A percentile compares a stretch with the other conserved stretches of the same genome.
Evolutionary conservation across 495 filamentous ascomycete species (phyloP).

Genomic region (Aspergillus ostianus): DNA sequence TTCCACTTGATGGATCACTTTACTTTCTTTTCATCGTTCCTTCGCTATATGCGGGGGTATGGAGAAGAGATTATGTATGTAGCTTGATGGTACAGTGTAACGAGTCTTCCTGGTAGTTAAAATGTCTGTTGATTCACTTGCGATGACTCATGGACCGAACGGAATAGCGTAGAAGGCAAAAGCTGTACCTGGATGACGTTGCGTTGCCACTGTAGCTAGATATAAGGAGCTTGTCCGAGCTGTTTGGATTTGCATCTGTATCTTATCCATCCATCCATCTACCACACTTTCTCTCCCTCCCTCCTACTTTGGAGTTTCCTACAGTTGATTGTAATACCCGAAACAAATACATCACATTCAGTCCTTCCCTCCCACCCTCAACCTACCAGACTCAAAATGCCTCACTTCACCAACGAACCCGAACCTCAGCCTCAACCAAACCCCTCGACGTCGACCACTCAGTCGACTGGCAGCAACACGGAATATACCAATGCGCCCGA

Average conservation of each 20-base stretch:
- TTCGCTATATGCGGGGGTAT: conserved; percentile 43
- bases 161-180: neutral
- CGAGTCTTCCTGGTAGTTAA: neutral
- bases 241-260: no score
- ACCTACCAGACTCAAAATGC: neutral
- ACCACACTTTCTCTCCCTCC: no score
- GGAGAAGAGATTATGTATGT: conserved; percentile 44
- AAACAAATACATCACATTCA: neutral
- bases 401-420: neutral
- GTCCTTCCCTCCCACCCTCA: neutral
- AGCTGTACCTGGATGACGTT: conserved; percentile 6
- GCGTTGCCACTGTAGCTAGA: conserved; percentile 2
- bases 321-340: no score
- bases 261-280: no score
- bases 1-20: conserved; percentile 28
- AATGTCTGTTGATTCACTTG: no score
- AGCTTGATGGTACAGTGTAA: no score
- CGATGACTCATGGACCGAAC: no score
- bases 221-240: neutral
- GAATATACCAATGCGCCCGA: neutral
- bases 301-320: no score
- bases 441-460: neutral
- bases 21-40: conserved; percentile 54
- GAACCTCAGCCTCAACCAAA: neutral
- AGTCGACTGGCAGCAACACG: neutral